Evolutionary conservation across 2,329 filamentous ascomycete species (phyloP).

Genomic region (Apiospora rasikravindrae): DNA sequence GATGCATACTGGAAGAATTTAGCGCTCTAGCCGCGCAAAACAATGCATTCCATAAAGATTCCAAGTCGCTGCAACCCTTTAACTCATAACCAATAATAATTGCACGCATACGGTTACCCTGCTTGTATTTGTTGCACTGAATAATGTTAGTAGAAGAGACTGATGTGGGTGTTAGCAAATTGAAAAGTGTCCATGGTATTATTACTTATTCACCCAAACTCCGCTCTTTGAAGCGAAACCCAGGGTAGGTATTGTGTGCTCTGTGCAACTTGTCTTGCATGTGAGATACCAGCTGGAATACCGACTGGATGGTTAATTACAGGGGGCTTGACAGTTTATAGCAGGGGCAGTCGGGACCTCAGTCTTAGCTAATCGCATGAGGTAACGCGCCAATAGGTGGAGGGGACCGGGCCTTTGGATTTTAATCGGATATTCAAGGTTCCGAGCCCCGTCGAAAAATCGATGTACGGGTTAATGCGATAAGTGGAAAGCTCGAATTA

Average conservation of each 20-base stretch:
- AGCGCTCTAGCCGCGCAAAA: conserved; percentile 2
- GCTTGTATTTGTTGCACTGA: too few relatives aligned
- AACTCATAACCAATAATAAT: too few relatives aligned
- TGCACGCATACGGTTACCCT: too few relatives aligned
- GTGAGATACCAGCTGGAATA: not conserved
- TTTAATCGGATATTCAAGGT: conserved; percentile 17
- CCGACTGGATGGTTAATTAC: not conserved
- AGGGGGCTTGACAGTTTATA: not conserved
- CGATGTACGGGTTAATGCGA: conserved; percentile 7
- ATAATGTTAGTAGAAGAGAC: too few relatives aligned
- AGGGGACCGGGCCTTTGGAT: not conserved
- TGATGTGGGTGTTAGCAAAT: too few relatives aligned
- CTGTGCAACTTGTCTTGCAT: not conserved
- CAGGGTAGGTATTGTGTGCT: not conserved
- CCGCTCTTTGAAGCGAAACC: too few relatives aligned
- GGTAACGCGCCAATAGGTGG: not conserved
- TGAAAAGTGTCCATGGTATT: too few relatives aligned
- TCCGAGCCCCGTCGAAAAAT: conserved; percentile 19
- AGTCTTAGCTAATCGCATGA: not conserved
- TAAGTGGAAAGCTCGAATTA: conserved; percentile 1
- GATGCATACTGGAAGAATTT: not conserved
- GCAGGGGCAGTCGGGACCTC: not conserved
- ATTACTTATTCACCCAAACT: too few relatives aligned
- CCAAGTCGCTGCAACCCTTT: too few relatives aligned
- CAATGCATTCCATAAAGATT: not conserved